These are phyloP conservation scores for Santalum album DNA, from an alignment of 164 flowering plant genomes.

Conservation along the genomic window DNA sequence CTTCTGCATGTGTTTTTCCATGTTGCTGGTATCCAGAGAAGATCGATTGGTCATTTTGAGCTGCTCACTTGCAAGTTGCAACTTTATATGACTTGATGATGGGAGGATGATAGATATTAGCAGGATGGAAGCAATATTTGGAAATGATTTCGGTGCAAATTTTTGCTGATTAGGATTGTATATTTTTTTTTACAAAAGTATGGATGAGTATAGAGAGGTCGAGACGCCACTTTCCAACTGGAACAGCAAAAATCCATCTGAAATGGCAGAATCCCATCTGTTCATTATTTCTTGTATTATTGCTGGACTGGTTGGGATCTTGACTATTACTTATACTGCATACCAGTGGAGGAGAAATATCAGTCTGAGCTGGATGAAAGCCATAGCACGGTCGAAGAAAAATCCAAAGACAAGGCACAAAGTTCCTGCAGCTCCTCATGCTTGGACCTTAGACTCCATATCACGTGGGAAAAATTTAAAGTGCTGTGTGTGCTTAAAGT, in stretches of 20 bases:
- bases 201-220: conserved; percentile 45
- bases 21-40: conserved; percentile 5
- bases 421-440: conserved; percentile 60
- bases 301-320: conserved; percentile 66
- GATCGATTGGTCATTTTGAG: not conserved
- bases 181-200: too few species aligned
- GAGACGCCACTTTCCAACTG: conserved; percentile 27
- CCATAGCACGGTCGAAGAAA: conserved; percentile 84
- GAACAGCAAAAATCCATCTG: conserved; percentile 30
- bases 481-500: conserved; percentile 89
- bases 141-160: too few species aligned
- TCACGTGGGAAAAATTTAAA: conserved; percentile 73
- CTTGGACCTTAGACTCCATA: conserved; percentile 64
- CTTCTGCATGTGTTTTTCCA: too few species aligned
- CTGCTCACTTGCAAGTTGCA: too few species aligned
- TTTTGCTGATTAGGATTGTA: too few species aligned
- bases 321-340: conserved; percentile 73
- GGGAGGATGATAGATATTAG: too few species aligned
- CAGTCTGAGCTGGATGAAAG: conserved; percentile 85
- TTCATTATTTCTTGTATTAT: conserved; percentile 50
- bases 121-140: too few species aligned
- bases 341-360: conserved; percentile 91
- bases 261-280: conserved; percentile 49
- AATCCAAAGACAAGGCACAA: conserved; percentile 63
- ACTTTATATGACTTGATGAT: too few species aligned